Conservation (phyloP, 2,329 filamentous ascomycete genomes). For the Fonsecaea monophora region DNA sequence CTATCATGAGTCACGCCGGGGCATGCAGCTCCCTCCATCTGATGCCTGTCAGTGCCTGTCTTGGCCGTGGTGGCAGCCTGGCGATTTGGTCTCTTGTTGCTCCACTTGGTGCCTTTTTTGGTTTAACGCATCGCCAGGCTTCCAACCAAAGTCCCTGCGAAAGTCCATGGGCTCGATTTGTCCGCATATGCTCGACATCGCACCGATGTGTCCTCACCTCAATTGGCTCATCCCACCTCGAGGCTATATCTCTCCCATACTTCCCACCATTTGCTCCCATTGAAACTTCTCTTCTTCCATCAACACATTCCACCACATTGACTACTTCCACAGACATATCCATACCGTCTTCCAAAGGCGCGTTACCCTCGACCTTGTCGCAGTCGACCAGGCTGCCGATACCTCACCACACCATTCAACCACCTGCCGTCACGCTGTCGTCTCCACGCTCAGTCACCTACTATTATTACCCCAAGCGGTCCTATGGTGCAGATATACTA, state of each 20-base stretch:
- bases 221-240: conserved; percentile 31
- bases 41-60: conserved; percentile 9
- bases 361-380: conserved; percentile 12
- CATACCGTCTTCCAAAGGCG: conserved; percentile 5
- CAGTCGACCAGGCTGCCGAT: conserved; percentile 31
- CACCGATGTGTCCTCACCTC: conserved; percentile 26
- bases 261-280: conserved; percentile 19
- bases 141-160: conserved; percentile 33
- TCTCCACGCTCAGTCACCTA: conserved; percentile 37
- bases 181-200: conserved; percentile 23
- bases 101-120: conserved; percentile 7
- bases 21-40: conserved; percentile 1
- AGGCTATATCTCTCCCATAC: conserved; percentile 34
- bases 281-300: conserved; percentile 16
- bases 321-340: conserved; percentile 1
- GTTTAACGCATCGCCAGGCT: conserved; percentile 26
- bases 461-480: conserved; percentile 36
- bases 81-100: conserved; percentile 28
- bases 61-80: conserved; percentile 32
- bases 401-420: conserved; percentile 2
- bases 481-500: conserved; percentile 22
- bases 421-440: conserved; percentile 37
- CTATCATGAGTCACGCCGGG: conserved; percentile 28
- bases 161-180: neutral
- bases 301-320: conserved; percentile 12